These are phyloP conservation scores for Primulina huaijiensis DNA, from an alignment of 257 asterid genomes.

Conservation along the genomic window DNA sequence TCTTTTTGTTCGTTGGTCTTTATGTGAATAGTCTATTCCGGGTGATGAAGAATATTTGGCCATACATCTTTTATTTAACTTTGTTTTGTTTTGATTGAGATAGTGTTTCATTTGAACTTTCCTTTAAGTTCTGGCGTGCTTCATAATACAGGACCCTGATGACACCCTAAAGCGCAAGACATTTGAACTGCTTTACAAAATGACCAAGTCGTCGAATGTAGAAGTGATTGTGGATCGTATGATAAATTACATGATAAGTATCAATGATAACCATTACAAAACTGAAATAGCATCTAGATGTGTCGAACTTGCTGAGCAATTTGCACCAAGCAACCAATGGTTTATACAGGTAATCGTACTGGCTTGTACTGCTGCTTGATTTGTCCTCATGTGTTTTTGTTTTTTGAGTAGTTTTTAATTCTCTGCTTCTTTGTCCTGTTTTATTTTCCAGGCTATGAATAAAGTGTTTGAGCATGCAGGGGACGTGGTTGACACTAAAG, in stretches of 20 bases:
- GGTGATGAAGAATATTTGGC: neutral
- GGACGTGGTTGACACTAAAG: constrained; percentile 83
- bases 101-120: constrained; percentile 21
- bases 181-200: constrained; percentile 85
- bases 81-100: constrained; percentile 21
- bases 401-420: constrained; percentile 15
- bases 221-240: constrained; percentile 97
- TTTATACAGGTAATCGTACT: constrained; percentile 71
- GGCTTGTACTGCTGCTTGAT: constrained; percentile 11
- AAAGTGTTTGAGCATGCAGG: constrained; percentile 99
- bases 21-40: neutral
- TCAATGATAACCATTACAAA: constrained; percentile 84
- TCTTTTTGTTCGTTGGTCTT: neutral
- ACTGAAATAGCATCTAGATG: constrained; percentile 99
- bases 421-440: constrained; percentile 24
- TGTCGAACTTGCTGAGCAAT: constrained; percentile 97
- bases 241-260: constrained; percentile 93
- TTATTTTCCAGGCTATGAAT: constrained; percentile 79
- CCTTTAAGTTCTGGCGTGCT: constrained; percentile 15
- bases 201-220: constrained; percentile 98
- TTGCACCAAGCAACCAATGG: constrained; percentile 99
- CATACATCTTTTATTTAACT: constrained; percentile 2
- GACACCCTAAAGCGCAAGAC: constrained; percentile 98
- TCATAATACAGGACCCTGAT: constrained; percentile 78
- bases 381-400: constrained; percentile 21